These are phyloP conservation scores for Macroventuria anomochaeta DNA, from an alignment of 2,329 filamentous ascomycete species.

Conservation along the genomic window DNA sequence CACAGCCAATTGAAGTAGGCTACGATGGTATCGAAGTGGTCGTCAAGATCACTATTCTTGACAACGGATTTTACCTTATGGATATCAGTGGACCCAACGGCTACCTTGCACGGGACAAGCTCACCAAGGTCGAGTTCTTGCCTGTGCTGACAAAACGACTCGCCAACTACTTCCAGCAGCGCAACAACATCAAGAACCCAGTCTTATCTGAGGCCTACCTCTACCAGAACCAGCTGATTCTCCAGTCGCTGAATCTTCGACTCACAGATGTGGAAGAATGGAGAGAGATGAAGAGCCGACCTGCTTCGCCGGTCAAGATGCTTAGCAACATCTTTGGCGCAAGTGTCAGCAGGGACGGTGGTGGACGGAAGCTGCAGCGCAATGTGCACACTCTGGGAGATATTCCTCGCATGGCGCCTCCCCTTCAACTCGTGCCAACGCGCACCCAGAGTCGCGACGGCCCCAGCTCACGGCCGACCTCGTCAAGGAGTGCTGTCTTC, in stretches of 20 bases:
- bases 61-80: conserved; percentile 63
- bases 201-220: conserved; percentile 72
- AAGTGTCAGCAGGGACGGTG: conserved; percentile 55
- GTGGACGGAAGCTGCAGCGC: conserved; percentile 44
- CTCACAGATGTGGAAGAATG: conserved; percentile 65
- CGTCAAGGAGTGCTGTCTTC: conserved; percentile 43
- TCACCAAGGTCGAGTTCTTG: conserved; percentile 75
- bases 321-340: conserved; percentile 80
- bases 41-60: conserved; percentile 64
- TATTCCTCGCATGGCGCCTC: conserved; percentile 45
- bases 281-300: conserved; percentile 66
- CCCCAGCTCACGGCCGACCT: conserved; percentile 41
- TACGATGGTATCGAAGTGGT: conserved; percentile 71
- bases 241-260: conserved; percentile 71
- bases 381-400: conserved; percentile 44
- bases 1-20: conserved; percentile 57
- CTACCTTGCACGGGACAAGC: conserved; percentile 74
- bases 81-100: conserved; percentile 71
- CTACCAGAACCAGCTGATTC: conserved; percentile 77
- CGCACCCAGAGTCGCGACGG: conserved; percentile 48
- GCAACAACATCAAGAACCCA: conserved; percentile 72
- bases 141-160: conserved; percentile 77
- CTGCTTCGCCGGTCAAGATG: conserved; percentile 88
- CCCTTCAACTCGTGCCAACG: conserved; percentile 43
- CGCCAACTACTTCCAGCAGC: conserved; percentile 72